Base-by-base conservation (phyloP, 208 protist genomes). In the Strigomonas oncopelti region DNA sequence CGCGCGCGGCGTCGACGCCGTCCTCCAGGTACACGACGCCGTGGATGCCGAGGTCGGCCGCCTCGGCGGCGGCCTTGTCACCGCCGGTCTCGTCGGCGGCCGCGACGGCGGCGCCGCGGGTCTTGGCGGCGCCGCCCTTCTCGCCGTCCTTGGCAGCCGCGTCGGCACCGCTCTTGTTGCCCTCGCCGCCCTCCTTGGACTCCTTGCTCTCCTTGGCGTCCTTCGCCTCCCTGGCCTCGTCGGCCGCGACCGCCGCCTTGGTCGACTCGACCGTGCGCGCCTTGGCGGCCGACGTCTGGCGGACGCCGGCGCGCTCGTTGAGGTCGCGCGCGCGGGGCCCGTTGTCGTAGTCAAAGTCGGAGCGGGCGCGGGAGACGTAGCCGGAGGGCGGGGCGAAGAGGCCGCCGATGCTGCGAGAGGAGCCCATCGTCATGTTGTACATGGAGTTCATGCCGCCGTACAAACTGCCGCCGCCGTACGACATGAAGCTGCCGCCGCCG, bases 1-100 rank as follows among this genome's bases (percentile, higher is more conserved):
- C 56, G 38, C 60, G 46, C n/a, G 38, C 51, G 52, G 62, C 36
- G 61, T 65, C 16, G 38, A 45, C 67, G 54, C 48, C 32, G 25
- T 72, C 66, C 60, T 79, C 69, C 34, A 84, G 45, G 58, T 74
- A 51, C 52, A 76, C 34, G 31, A 76, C 61, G 55, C 67, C 69
- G 59, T 66, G 66, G 42, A 77, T 78, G 1, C 36, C 55, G 66
- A 67, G 67, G 61, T 38, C 48, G 51, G 57, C 60, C 29, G 58
- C 55, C 51, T 52, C 22, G 28, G 20, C 46, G 24, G 8, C 18
- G 8, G n/a, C 22, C 28, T 57, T 32, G n/a, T 57, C 53, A 9
- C 18, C 5, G 28, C 7, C 29, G 38, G 9, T 45, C 11, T n/a
- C 56, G 29, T n/a, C 56, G 11, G 9, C n/a, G 1, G 56, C 56